Percentiles rank a stretch among this genome's conserved stretches.
These are phyloP conservation scores for Colletotrichum orchidophilum DNA, from an alignment of 2,329 filamentous ascomycete species.

Conservation along the genomic window DNA sequence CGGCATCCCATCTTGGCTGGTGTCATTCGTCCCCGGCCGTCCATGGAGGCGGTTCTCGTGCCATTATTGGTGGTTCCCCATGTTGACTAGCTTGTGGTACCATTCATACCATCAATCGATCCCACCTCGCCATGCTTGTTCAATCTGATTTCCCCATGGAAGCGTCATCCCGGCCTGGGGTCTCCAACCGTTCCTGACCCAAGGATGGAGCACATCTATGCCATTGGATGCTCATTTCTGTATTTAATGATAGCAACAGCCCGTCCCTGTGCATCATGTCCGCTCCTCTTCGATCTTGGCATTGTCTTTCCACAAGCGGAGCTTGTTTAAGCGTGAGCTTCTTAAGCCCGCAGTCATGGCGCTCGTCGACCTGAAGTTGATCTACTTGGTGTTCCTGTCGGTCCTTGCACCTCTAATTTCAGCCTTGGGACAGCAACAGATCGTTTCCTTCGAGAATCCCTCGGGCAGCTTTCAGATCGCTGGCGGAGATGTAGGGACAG, in stretches of 20 bases:
- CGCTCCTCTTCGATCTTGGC: neutral
- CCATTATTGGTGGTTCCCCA: conserved; percentile 10
- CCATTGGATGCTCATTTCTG: neutral
- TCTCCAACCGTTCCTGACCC: conserved; percentile 23
- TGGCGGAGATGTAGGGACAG: conserved; percentile 46
- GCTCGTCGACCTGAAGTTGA: conserved; percentile 25
- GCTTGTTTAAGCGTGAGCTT: neutral
- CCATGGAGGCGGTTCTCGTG: neutral
- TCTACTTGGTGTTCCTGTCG: conserved; percentile 34
- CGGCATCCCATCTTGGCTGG: conserved; percentile 5
- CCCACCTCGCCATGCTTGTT: conserved; percentile 10
- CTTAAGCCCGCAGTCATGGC: conserved; percentile 1
- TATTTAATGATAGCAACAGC: conserved; percentile 6
- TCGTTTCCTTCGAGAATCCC: conserved; percentile 50
- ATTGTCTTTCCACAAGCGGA: neutral
- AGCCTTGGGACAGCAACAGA: conserved; percentile 60
- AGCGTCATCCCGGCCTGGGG: conserved; percentile 16
- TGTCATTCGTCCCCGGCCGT: conserved; percentile 2
- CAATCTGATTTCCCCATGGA: conserved; percentile 9
- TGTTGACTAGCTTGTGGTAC: conserved; percentile 2
- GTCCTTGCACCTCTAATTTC: conserved; percentile 37
- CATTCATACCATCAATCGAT: neutral
- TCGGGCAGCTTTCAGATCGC: conserved; percentile 44
- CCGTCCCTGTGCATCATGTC: neutral
- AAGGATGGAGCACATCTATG: neutral